Evolutionary conservation across 352 stramenopile species (phyloP).

Genomic region (Aphanomyces cochlioides): DNA sequence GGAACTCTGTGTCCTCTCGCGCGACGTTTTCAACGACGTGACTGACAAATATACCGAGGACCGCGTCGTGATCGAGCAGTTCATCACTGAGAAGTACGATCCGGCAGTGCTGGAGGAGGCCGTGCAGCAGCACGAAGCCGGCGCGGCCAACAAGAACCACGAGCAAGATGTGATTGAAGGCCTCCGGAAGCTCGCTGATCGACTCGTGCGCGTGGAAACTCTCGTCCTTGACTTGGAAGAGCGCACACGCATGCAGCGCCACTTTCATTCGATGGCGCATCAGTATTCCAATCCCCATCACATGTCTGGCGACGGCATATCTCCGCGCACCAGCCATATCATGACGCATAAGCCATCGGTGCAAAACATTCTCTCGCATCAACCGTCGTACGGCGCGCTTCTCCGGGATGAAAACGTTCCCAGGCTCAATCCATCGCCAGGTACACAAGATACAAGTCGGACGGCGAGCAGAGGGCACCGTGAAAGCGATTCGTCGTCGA

Average conservation of each 20-base stretch:
- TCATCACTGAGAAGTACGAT: conserved; percentile 85
- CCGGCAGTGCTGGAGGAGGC: conserved; percentile 64
- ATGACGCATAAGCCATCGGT: no score
- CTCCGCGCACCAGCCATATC: no score
- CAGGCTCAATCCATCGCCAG: no score
- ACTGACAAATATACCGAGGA: conserved; percentile 72
- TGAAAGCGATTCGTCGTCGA: no score
- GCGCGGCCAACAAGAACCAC: conserved; percentile 6
- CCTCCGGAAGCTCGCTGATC: conserved; percentile 15
- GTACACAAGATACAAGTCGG: no score
- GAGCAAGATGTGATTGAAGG: conserved; percentile 16
- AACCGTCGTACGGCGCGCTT: no score
- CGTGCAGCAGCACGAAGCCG: conserved; percentile 47
- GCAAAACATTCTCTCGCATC: no score
- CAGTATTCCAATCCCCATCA: background rate
- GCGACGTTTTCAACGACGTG: conserved; percentile 73
- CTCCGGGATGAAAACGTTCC: no score
- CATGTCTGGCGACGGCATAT: no score
- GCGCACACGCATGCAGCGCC: background rate
- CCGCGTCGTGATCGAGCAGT: conserved; percentile 74
- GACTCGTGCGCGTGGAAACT: conserved; percentile 23
- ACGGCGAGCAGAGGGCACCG: no score
- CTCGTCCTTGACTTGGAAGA: conserved; percentile 4
- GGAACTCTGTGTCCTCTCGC: conserved; percentile 68
- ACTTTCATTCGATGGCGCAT: background rate